Base-by-base conservation (phyloP, 805 yeast genomes). In the Barnettozyma wickerhamii region DNA sequence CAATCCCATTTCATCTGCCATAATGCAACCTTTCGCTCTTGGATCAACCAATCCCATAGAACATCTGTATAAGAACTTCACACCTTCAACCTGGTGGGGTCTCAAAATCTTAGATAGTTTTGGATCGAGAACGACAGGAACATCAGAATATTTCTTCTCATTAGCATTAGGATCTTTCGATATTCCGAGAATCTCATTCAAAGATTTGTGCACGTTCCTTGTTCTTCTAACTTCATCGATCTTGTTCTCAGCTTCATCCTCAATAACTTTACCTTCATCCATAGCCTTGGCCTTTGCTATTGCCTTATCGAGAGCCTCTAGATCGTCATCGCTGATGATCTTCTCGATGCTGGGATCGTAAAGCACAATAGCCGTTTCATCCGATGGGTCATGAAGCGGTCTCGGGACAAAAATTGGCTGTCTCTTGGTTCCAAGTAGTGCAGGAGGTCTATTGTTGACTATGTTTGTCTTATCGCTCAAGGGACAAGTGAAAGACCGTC, bases 1-100 rank as follows among this genome's bases (percentile, higher is more conserved):
- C 30, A 88, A 68, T 4, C 96, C 97, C 97, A 89, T 89, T 61
- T 86, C 97, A 64, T 89, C 97, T 0, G 97, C 97, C 98, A 91
- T 91, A 37, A 91, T 91, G 57, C 97, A 91, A 3, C 99, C 99
- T 55, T 84, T 79, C 0, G 97, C 97, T 26, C 83, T 71, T 7
- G 87, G 75, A 58, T 84, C 88, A 20, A 82, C 75, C 26, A 90
- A 63, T 0, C 99, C 99, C 1, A 96, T 75, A 0, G 95, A 88
- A 62, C 99, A 91, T 41, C 90, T 66, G 55, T 89, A 93, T 43
- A 93, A 65, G 58, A 93, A 93, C 59, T 86, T 78, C 31, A 91
- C 96, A 48, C 99, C 99, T 36, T 91, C 95, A 5, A 93, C 81
- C 61, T 93, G 99, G 68, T 93, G 99, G 1, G 99, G 99, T 49